Evolutionary conservation across 305 asterid genomes (phyloP), one percentile per base, ranked within the genome.

Genomic region (Rubia peregrina): DNA sequence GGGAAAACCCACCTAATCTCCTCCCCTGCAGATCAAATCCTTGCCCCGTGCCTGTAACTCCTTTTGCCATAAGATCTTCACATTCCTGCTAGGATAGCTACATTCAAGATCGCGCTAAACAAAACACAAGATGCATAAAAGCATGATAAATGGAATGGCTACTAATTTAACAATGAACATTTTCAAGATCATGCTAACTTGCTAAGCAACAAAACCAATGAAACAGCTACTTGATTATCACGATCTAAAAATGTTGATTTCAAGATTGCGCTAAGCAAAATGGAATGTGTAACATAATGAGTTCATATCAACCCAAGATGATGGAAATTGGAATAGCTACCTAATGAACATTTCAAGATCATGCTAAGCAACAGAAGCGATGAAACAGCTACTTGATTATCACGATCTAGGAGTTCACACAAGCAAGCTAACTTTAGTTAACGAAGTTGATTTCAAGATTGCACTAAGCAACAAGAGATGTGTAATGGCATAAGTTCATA

Each of bases 11-110:
- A 70, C 97, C 97, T 77, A 90, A 79, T 73, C 86, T 84, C 77
- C 81, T 85, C 56, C 97, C 96, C 0, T 83, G 87, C 63, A 87
- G 90, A 82, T 90, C 97, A 76, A 88, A 90, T 73, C 97, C 92
- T 81, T 85, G 85, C 76, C 90, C 92, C 1, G 76, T 82, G 71
- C 97, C 96, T 17, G 84, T 79, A 59, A 87, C 78, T 73, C 96
- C 96, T 78, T 87, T 89, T 62, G 88, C 85, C 83, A 86, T 81
- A 69, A 86, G 89, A 36, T 76, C 92, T 78, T 85, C 94, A 61
- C 96, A 90, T 81, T 90, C 97, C 97, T 88, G 83, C 33, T 14
- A 49, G 0, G 21, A 7, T 61, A 48, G 56, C n/a, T 57, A 56
- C 59, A 1, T 60, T 26, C 46, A 26, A 14, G 53, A 14, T 24